Conservation (phyloP, 192 early-diverging fungal species). For the Funneliformis mosseae region DNA sequence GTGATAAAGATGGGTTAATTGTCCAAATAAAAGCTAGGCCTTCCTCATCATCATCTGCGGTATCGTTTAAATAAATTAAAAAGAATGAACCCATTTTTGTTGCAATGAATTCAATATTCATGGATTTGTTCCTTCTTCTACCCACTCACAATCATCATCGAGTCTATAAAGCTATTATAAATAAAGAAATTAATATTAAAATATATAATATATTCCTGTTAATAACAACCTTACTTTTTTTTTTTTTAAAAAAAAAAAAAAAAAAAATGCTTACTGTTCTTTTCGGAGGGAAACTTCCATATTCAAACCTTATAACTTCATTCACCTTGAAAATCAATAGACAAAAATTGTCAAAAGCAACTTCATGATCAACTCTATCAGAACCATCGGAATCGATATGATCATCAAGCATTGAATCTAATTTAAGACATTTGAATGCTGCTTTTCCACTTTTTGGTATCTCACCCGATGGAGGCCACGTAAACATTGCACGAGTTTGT, state of each 20-base stretch:
- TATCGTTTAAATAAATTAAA: background rate
- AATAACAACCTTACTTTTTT: too few relatives aligned
- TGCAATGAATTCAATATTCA: background rate
- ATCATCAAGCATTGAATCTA: constrained; percentile 55
- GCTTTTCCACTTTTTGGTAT: constrained; percentile 45
- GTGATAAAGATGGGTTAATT: constrained; percentile 1
- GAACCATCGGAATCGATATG: constrained; percentile 43
- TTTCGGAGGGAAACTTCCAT: constrained; percentile 51
- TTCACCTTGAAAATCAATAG: constrained; percentile 67
- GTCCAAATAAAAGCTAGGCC: background rate
- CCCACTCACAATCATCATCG: background rate
- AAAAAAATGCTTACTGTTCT: constrained; percentile 48
- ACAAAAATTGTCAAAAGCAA: constrained; percentile 77
- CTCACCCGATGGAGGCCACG: constrained; percentile 71
- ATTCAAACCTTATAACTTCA: constrained; percentile 64
- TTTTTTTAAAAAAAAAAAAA: too few relatives aligned
- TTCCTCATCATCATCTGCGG: background rate
- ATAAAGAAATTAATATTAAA: background rate
- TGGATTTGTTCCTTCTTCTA: background rate
- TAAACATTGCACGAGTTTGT: constrained; percentile 62
- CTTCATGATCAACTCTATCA: constrained; percentile 61
- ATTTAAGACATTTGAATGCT: constrained; percentile 60
- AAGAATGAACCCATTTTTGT: background rate
- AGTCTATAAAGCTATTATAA: background rate
- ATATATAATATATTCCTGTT: too few relatives aligned